These are phyloP conservation scores for Nepenthes gracilis DNA, from an alignment of 148 eudicot species.

Conservation along the genomic window DNA sequence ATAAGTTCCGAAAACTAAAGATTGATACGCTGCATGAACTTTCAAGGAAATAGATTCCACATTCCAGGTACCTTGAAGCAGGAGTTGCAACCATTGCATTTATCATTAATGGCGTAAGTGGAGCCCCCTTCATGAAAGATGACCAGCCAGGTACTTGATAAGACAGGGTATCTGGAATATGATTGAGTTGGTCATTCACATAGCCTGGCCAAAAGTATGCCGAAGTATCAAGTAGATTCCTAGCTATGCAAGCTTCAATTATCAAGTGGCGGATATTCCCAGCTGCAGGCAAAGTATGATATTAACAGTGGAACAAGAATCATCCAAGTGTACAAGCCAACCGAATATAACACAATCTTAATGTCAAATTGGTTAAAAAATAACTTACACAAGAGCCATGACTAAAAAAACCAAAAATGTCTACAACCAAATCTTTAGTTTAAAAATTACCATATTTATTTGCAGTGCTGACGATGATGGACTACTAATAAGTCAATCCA, in stretches of 20 bases:
- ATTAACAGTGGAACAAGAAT: background rate
- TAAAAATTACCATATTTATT: no score
- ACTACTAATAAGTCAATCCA: no score
- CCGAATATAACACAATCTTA: no score
- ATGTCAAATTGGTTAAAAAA: no score
- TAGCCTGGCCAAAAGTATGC: slow-evolving; percentile 95
- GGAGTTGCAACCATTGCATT: slow-evolving; percentile 71
- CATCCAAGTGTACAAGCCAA: no score
- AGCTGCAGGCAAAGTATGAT: slow-evolving; percentile 39
- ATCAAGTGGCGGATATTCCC: slow-evolving; percentile 87
- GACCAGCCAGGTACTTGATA: slow-evolving; percentile 82
- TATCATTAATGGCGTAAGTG: slow-evolving; percentile 60
- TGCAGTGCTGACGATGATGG: no score
- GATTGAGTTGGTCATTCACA: slow-evolving; percentile 46
- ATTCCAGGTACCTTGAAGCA: slow-evolving; percentile 71
- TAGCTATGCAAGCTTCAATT: slow-evolving; percentile 85
- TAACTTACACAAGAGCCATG: no score
- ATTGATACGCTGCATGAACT: background rate
- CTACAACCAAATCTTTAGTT: no score
- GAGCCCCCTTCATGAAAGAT: slow-evolving; percentile 73
- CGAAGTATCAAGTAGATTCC: slow-evolving; percentile 79
- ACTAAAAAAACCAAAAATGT: no score
- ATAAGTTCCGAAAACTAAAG: background rate
- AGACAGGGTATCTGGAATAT: slow-evolving; percentile 46
- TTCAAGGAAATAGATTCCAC: background rate